A percentile compares a stretch with the other conserved stretches of the same genome.
phyloP scores from a whole-genome alignment of 1,139 yeast genomes.

The Nadsonia commutata region DNA sequence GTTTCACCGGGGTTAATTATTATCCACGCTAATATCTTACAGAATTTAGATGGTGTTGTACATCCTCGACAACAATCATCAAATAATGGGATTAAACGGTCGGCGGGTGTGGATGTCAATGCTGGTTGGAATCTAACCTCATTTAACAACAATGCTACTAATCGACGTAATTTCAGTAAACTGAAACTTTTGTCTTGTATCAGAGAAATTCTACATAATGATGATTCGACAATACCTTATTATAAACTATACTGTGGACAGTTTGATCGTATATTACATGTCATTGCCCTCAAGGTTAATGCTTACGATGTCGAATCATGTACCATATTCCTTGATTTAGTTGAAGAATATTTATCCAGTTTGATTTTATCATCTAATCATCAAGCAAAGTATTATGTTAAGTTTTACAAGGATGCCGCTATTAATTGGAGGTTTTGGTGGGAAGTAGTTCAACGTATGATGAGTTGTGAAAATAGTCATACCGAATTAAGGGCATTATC shows the following conservation, averaged over 20 bases:
- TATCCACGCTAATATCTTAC: conserved; percentile 22
- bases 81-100: too few relatives aligned
- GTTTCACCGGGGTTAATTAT: conserved; percentile 25
- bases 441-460: conserved; percentile 41
- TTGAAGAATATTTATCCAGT: conserved; percentile 26
- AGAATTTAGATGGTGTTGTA: conserved; percentile 19
- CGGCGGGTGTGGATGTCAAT: conserved; percentile 5
- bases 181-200: conserved; percentile 19
- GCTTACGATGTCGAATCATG: conserved; percentile 30
- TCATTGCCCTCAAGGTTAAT: conserved; percentile 22
- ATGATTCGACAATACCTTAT: conserved; percentile 18
- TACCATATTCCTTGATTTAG: conserved; percentile 34
- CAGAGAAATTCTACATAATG: conserved; percentile 25
- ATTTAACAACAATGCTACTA: conserved; percentile 16
- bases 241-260: conserved; percentile 20
- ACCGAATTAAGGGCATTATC: conserved; percentile 49
- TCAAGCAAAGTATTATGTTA: conserved; percentile 14
- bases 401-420: conserved; percentile 15
- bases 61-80: conserved; percentile 11
- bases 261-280: conserved; percentile 14
- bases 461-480: conserved; percentile 48
- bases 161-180: conserved; percentile 22
- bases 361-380: conserved; percentile 15
- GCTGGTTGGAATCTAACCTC: conserved; percentile 1
- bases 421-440: conserved; percentile 74